These are phyloP conservation scores for Fusarium staphyleae DNA, from an alignment of 2,329 filamentous ascomycete species.

Conservation along the genomic window DNA sequence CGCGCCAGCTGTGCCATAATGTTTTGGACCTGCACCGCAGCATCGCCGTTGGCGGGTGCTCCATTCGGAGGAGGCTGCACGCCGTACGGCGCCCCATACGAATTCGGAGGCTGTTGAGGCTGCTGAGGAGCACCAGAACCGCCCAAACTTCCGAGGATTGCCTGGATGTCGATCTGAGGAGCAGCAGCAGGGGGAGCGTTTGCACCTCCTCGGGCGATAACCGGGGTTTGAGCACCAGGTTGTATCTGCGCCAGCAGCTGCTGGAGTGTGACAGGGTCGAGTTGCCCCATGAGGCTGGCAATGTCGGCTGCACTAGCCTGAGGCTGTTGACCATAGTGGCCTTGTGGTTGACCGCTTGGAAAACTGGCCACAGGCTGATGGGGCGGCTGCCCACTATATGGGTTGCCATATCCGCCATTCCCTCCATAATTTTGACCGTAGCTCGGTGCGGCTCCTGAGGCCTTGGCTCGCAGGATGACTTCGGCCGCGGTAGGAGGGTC, in stretches of 20 bases:
- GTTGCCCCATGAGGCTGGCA: conserved; percentile 68
- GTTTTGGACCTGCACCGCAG: conserved; percentile 68
- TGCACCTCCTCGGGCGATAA: conserved; percentile 23
- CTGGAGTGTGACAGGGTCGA: conserved; percentile 75
- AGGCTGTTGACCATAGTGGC: conserved; percentile 46
- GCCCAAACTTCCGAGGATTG: conserved; percentile 53
- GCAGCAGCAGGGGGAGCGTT: conserved; percentile 37
- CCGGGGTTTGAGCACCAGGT: conserved; percentile 27
- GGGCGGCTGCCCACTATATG: conserved; percentile 44
- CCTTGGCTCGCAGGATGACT: conserved; percentile 76
- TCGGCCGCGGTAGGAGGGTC: conserved; percentile 81
- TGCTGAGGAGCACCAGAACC: conserved; percentile 36
- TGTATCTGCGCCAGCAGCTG: conserved; percentile 69
- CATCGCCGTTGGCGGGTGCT: conserved; percentile 42
- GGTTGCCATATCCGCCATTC: conserved; percentile 40
- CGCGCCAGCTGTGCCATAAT: conserved; percentile 77
- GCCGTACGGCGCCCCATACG: conserved; percentile 45
- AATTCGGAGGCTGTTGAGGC: conserved; percentile 19
- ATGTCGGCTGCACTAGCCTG: conserved; percentile 57
- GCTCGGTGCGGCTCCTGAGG: conserved; percentile 41
- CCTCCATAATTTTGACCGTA: conserved; percentile 44
- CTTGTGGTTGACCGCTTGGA: conserved; percentile 36
- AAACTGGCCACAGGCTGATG: conserved; percentile 42
- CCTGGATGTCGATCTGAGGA: conserved; percentile 54
- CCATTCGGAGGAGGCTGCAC: conserved; percentile 42